Conservation (phyloP, 2,329 filamentous ascomycete species). For the Trichocomaceae sp. region DNA sequence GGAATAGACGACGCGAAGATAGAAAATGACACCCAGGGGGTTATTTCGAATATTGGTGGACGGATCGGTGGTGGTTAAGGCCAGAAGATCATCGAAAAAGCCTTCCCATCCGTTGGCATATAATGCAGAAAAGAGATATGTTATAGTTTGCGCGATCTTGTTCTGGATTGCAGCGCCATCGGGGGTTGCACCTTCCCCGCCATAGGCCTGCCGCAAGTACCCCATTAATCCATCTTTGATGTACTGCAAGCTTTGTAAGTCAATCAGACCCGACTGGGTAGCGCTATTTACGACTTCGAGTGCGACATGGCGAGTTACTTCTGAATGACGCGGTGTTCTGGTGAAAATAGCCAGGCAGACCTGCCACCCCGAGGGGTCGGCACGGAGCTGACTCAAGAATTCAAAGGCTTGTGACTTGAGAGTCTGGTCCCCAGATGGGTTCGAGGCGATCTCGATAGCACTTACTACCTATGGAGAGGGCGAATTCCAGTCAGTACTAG, state of each 20-base stretch:
- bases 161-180: slow-evolving; percentile 82
- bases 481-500: slow-evolving; percentile 14
- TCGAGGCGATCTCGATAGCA: slow-evolving; percentile 90
- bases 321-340: slow-evolving; percentile 65
- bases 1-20: slow-evolving; percentile 78
- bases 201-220: slow-evolving; percentile 73
- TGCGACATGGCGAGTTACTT: slow-evolving; percentile 80
- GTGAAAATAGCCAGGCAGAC: slow-evolving; percentile 81
- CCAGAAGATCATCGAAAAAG: slow-evolving; percentile 86
- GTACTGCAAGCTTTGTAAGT: slow-evolving; percentile 62
- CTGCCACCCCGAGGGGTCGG: slow-evolving; percentile 83
- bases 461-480: slow-evolving; percentile 67
- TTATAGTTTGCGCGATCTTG: slow-evolving; percentile 93
- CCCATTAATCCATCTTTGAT: slow-evolving; percentile 75
- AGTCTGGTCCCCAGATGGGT: slow-evolving; percentile 66
- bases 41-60: slow-evolving; percentile 59
- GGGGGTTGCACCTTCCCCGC: slow-evolving; percentile 47
- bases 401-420: slow-evolving; percentile 69
- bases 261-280: slow-evolving; percentile 70
- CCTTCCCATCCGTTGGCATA: slow-evolving; percentile 81
- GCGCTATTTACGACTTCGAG: slow-evolving; percentile 92
- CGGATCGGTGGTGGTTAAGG: slow-evolving; percentile 60
- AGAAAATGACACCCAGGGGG: slow-evolving; percentile 69
- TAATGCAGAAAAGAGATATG: slow-evolving; percentile 80
- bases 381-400: slow-evolving; percentile 62